phyloP scores from a whole-genome alignment of 139 green algal genomes.

The Micractinium conductrix region DNA sequence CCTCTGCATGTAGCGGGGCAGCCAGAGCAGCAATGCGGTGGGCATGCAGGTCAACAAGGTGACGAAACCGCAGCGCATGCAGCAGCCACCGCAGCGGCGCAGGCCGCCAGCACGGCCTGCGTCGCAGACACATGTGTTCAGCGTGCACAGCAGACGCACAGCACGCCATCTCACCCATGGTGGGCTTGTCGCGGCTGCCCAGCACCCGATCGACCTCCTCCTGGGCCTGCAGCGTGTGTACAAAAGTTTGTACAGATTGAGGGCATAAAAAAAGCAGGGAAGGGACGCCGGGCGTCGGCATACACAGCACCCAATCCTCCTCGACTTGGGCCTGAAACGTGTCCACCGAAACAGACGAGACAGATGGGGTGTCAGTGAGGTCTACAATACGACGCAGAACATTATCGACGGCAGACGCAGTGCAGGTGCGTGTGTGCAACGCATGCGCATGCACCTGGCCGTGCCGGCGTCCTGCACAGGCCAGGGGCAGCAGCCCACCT shows the following conservation, averaged over 20 bases:
- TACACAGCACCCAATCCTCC: conserved; percentile 82
- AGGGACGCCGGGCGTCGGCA: not conserved
- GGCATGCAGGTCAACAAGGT: not conserved
- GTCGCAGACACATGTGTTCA: too few relatives aligned
- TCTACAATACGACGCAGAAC: too few relatives aligned
- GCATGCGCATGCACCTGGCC: too few relatives aligned
- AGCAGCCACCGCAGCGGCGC: too few relatives aligned
- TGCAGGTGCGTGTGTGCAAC: too few relatives aligned
- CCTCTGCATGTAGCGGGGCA: conserved; percentile 13
- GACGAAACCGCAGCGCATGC: too few relatives aligned
- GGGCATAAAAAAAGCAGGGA: not conserved
- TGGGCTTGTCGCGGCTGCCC: conserved; percentile 49
- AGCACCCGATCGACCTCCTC: conserved; percentile 93
- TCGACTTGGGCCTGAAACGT: conserved; percentile 83
- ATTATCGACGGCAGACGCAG: not conserved
- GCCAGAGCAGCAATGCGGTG: not conserved
- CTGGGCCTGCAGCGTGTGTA: conserved; percentile 60
- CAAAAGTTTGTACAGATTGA: not conserved
- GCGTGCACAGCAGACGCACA: too few relatives aligned
- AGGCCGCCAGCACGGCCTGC: too few relatives aligned
- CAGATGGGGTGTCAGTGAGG: too few relatives aligned
- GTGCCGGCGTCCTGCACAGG: too few relatives aligned
- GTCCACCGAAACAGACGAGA: too few relatives aligned
- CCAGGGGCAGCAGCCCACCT: conserved; percentile 41
- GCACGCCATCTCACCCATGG: conserved; percentile 23